phyloP scores from a whole-genome alignment of 2,329 filamentous ascomycete species.

The Celoporthe dispersa region DNA sequence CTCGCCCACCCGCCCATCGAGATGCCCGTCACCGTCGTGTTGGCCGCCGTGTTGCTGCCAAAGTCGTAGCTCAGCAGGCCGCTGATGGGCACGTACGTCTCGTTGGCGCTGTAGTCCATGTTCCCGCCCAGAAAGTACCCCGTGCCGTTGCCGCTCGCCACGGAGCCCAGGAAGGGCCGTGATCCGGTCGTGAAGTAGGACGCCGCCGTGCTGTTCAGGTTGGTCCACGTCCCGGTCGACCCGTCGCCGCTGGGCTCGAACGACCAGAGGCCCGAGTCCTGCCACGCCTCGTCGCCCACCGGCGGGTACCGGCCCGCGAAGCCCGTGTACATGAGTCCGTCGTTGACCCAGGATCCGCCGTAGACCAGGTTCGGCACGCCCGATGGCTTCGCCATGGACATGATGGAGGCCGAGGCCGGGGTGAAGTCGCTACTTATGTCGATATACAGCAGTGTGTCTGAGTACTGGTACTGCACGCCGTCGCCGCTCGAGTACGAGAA shows the following conservation, averaged over 20 bases:
- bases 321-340: conserved; percentile 17
- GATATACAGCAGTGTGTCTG: conserved; percentile 23
- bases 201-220: conserved; percentile 17
- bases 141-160: conserved; percentile 23
- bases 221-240: conserved; percentile 20
- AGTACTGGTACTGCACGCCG: conserved; percentile 32
- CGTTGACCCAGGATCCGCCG: conserved; percentile 17
- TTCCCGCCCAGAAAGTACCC: conserved; percentile 23
- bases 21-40: conserved; percentile 16
- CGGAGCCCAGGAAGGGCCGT: conserved; percentile 6
- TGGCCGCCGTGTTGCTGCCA: conserved; percentile 10
- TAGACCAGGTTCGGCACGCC: conserved; percentile 14
- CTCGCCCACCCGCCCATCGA: conserved; percentile 9
- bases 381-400: conserved; percentile 15
- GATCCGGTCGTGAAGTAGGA: conserved; percentile 10
- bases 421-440: conserved; percentile 19
- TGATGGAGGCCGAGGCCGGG: conserved; percentile 1
- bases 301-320: conserved; percentile 14
- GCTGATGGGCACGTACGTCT: conserved; percentile 13
- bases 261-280: conserved; percentile 21
- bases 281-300: conserved; percentile 10
- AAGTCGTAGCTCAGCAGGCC: conserved; percentile 25
- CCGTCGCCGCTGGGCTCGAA: conserved; percentile 21
- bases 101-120: conserved; percentile 4
- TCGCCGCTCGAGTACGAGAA: conserved; percentile 31